Evolutionary conservation across 495 filamentous ascomycete species (phyloP).

Genomic region (Sabuloglossum arenarium): DNA sequence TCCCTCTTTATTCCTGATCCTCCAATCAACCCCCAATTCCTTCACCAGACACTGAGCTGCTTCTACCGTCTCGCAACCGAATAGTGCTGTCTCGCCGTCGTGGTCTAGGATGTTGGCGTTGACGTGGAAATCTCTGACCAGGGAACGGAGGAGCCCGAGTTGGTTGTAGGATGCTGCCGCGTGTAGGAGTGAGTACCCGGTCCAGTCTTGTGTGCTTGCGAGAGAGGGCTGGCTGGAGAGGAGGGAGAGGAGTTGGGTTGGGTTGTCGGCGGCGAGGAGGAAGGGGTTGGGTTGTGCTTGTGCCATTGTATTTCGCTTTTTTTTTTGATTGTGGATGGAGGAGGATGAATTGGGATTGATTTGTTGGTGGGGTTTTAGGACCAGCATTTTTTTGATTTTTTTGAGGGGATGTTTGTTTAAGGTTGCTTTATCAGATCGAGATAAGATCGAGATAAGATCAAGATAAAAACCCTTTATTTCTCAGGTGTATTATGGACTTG

Average conservation of each 20-base stretch:
- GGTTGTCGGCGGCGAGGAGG: constrained; percentile 52
- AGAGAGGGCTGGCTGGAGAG: constrained; percentile 43
- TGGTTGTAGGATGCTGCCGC: constrained; percentile 85
- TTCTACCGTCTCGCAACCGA: constrained; percentile 57
- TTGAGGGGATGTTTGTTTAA: too few species aligned
- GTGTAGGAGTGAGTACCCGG: constrained; percentile 83
- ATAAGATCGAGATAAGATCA: too few species aligned
- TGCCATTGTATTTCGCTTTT: neutral
- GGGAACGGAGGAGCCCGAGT: constrained; percentile 49
- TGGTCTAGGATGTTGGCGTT: constrained; percentile 1
- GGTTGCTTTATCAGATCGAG: too few species aligned
- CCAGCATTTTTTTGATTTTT: too few species aligned
- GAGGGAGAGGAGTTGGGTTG: constrained; percentile 35
- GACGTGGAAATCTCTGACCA: constrained; percentile 49
- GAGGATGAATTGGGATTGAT: too few species aligned
- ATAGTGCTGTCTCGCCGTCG: constrained; percentile 80
- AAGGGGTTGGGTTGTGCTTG: constrained; percentile 36
- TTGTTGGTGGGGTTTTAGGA: too few species aligned
- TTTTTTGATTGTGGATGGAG: too few species aligned
- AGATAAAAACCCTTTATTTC: too few species aligned
- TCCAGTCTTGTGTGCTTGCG: constrained; percentile 50
- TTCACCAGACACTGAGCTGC: constrained; percentile 60
- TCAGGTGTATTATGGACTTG: too few species aligned
- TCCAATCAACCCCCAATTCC: constrained; percentile 50
- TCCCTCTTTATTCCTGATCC: constrained; percentile 39